Evolutionary conservation across 108 stramenopile species (phyloP).

Genomic region (Skeletonema marinoi): DNA sequence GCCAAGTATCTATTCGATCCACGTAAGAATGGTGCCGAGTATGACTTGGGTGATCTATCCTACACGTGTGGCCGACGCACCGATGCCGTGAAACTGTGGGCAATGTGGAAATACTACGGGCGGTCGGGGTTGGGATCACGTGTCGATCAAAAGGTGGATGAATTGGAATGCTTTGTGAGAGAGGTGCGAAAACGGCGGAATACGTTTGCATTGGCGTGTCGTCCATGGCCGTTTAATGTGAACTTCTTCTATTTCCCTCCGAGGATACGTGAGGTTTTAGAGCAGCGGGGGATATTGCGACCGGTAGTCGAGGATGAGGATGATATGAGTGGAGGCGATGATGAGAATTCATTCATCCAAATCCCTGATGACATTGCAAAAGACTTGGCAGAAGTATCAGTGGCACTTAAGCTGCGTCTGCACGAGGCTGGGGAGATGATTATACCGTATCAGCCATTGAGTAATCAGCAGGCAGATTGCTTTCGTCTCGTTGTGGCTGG

Average conservation of each 20-base stretch:
- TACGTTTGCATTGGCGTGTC: constrained; percentile 55
- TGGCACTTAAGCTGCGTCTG: constrained; percentile 48
- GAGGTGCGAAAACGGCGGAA: constrained; percentile 20
- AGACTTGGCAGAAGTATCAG: constrained; percentile 48
- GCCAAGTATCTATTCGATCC: constrained; percentile 62
- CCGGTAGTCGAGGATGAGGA: background rate
- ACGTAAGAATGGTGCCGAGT: constrained; percentile 56
- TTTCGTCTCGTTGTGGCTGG: constrained; percentile 61
- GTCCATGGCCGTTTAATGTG: constrained; percentile 64
- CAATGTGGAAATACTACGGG: constrained; percentile 54
- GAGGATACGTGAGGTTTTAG: constrained; percentile 40
- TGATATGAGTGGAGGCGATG: background rate
- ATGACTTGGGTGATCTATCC: constrained; percentile 60
- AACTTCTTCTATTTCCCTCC: constrained; percentile 66
- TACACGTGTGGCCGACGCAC: constrained; percentile 60
- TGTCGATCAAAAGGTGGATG: constrained; percentile 44
- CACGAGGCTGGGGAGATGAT: constrained; percentile 60
- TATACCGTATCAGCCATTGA: constrained; percentile 60
- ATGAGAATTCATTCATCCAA: constrained; percentile 19
- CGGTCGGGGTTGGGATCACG: constrained; percentile 39
- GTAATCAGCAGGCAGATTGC: constrained; percentile 58
- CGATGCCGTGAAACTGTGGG: constrained; percentile 61
- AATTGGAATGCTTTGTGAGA: constrained; percentile 25
- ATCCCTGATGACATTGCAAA: constrained; percentile 52
- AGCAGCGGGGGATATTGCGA: constrained; percentile 9